Base-by-base conservation (phyloP, 148 eudicot species). In the Hydrangea macrophylla region DNA sequence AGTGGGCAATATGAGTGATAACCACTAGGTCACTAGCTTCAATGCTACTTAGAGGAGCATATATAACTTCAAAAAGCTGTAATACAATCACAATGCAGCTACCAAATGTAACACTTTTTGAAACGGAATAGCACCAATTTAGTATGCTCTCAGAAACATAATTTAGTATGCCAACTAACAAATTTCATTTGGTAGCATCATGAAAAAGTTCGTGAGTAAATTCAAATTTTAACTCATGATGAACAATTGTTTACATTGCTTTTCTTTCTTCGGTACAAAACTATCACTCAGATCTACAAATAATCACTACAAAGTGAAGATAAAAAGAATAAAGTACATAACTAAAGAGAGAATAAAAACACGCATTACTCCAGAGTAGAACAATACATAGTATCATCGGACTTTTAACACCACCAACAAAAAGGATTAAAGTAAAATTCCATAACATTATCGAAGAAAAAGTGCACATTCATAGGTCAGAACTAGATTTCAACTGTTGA, bases 401-500 rank as follows among this genome's bases (percentile, higher is more conserved):
- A 48, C 5, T 48, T 17, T 11, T 48, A 48, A 20, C 53, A 9
- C 23, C 36, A 44, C 35, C 39, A 11, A 15, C 4, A 36, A 15
- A 36, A 24, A 69, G 6, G 42, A 35, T 18, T 40, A 10, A 27
- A 31, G 57, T 44, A 28, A 57, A 30, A 33, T 36, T 26, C 56
- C 54, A 44, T 57, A 9, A 60, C n/a, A 67, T 26, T 36, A 50
- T 36, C 25, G 59, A 60, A 54, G 57, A 69, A 23, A 60, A 40
- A 23, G 18, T 42, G 74, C 56, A 66, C 50, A 65, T 70, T 84
- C 56, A 84, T 73, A 74, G 12, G 26, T 89, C 89, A 33, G 82
- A 33, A 17, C 80, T 68, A 40, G 84, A 39, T 78, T 82, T 84
- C 66, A 81, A 45, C 48, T 80, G 89, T 60, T 76, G 90, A 69